phyloP scores from a whole-genome alignment of 768 basidiomycete genomes.

The Hebeloma cylindrosporum region DNA sequence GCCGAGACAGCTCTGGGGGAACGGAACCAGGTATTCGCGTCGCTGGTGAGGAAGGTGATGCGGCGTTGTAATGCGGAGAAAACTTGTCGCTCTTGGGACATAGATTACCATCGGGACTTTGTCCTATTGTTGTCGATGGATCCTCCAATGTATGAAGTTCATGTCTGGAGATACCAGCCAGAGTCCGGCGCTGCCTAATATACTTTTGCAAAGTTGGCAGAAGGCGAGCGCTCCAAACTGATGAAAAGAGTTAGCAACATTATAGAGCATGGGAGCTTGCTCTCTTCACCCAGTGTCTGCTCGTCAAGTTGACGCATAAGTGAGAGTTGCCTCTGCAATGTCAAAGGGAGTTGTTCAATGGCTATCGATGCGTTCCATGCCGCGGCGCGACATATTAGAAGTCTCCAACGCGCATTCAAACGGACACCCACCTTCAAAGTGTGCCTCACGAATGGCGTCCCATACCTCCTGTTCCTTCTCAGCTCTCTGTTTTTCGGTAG shows the following conservation, averaged over 20 bases:
- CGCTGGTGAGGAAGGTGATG: neutral
- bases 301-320: constrained; percentile 74
- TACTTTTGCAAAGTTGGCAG: constrained; percentile 50
- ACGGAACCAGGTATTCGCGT: constrained; percentile 19
- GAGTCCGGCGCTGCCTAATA: constrained; percentile 27
- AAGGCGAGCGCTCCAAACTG: constrained; percentile 38
- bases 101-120: no score
- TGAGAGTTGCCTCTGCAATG: constrained; percentile 67
- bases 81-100: neutral
- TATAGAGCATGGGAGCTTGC: neutral
- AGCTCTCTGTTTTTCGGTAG: constrained; percentile 18
- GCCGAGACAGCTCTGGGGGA: constrained; percentile 26
- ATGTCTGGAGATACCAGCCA: constrained; percentile 11
- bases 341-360: constrained; percentile 76
- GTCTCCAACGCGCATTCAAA: no score
- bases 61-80: neutral
- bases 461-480: constrained; percentile 67
- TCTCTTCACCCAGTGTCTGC: constrained; percentile 52
- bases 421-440: constrained; percentile 62
- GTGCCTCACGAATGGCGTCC: constrained; percentile 76
- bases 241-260: neutral
- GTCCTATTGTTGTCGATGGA: no score
- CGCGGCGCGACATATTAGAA: no score
- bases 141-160: neutral
- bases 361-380: constrained; percentile 38